These are phyloP conservation scores for Microdochium bolleyi DNA, from an alignment of 2,329 filamentous ascomycete genomes.

Conservation along the genomic window DNA sequence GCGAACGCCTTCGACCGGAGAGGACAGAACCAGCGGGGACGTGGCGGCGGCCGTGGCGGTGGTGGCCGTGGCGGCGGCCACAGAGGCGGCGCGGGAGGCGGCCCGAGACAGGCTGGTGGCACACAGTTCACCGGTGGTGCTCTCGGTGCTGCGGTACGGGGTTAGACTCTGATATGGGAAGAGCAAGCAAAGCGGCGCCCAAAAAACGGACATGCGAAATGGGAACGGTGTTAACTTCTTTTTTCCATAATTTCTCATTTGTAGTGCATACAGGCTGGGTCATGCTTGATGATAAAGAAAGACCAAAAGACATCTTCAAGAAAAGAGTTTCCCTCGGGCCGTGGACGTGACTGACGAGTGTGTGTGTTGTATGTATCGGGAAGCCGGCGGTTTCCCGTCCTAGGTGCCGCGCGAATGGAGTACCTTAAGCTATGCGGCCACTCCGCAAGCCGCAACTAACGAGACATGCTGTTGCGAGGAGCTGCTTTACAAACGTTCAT, in stretches of 20 bases:
- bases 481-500: too few species aligned
- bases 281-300: conserved; percentile 1
- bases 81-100: conserved; percentile 47
- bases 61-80: conserved; percentile 26
- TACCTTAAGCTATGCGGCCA: too few species aligned
- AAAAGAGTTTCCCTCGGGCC: background rate
- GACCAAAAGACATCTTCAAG: background rate
- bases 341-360: background rate
- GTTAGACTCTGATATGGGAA: conserved; percentile 26
- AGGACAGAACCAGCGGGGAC: conserved; percentile 64
- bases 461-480: too few species aligned
- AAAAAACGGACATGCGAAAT: conserved; percentile 1
- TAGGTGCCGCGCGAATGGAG: too few species aligned
- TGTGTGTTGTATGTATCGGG: background rate
- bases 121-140: conserved; percentile 79
- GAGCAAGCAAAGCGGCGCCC: conserved; percentile 1
- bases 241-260: conserved; percentile 1
- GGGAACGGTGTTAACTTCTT: background rate
- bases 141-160: conserved; percentile 59
- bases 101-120: conserved; percentile 61
- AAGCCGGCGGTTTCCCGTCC: too few species aligned
- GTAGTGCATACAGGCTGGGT: conserved; percentile 1
- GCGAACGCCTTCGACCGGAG: conserved; percentile 93
- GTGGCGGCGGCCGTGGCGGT: conserved; percentile 49
- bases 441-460: too few species aligned